phyloP scores from a whole-genome alignment of 768 basidiomycete species.

The Asterophora lycoperdoides region DNA sequence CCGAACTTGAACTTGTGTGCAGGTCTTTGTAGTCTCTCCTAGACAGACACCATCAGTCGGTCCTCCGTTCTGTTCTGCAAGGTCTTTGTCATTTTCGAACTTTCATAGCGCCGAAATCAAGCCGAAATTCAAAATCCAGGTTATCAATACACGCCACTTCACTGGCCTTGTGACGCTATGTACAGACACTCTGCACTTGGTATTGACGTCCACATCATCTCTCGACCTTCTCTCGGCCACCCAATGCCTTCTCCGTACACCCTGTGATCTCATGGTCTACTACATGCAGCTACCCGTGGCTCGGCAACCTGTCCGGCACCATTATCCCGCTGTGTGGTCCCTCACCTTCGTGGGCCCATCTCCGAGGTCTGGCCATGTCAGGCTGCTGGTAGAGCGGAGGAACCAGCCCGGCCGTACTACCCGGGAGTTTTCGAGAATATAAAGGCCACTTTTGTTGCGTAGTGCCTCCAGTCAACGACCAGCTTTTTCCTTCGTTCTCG shows the following conservation, averaged over 20 bases:
- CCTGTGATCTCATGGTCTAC: neutral
- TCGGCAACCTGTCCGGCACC: conserved; percentile 4
- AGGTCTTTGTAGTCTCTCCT: no score
- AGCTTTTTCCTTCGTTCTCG: neutral
- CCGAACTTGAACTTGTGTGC: no score
- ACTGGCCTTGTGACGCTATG: neutral
- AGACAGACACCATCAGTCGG: no score
- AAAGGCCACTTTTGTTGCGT: neutral
- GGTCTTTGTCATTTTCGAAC: no score
- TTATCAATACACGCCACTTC: no score
- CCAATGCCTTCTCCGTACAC: neutral
- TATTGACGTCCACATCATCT: no score
- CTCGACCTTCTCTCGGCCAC: conserved; percentile 3
- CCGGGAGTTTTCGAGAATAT: neutral
- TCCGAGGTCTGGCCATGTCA: neutral
- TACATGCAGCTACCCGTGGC: neutral
- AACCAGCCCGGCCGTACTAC: neutral
- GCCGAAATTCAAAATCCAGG: no score
- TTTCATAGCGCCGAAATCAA: no score
- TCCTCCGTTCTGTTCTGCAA: no score
- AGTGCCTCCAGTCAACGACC: neutral
- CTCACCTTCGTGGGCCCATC: neutral
- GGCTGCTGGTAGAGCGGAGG: neutral
- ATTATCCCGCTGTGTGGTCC: conserved; percentile 4
- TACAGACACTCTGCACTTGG: no score